Base-by-base conservation (phyloP, 2,329 filamentous ascomycete genomes). In the Elsinoe perseae region DNA sequence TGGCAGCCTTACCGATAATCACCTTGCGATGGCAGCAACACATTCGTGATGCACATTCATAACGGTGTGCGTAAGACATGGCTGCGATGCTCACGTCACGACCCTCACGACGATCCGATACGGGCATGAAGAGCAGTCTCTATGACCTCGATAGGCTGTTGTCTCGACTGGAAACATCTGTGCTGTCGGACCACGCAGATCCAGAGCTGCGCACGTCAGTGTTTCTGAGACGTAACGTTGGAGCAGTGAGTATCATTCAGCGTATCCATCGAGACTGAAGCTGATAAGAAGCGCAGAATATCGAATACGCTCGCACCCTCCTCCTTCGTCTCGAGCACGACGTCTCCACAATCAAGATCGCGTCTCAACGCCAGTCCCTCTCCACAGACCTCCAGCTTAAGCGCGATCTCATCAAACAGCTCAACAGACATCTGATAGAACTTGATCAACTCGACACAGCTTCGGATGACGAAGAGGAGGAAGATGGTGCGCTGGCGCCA, bases 261-360 rank as follows among this genome's bases (percentile, higher is more conserved):
- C 52, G 10, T 28, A n/a, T 27, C 1, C n/a, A 2, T 16, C n/a
- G 28, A 2, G 4, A 2, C 21, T 7, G 7, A 21, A 14, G 10
- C 52, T 42, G 52, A 54, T 14, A 2, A 2, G 6, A 7, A 40
- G 18, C n/a, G 14, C 60, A 87, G 81, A 91, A 89, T 64, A 75
- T 92, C 59, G 80, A 86, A 62, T 82, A 87, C 67, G 87, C 87
- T 18, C 81, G 83, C 38, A 78, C 77, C 0, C 77, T 87, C 27
- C 80, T 91, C 56, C 79, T 85, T 18, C 83, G 79, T 58, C 78
- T 89, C 40, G 87, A 90, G 67, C 85, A 88, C 63, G 81, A 86
- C 62, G 78, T 82, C 4, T 70, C 80, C 12, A 73, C 70, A n/a
- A 72, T 83, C 60, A 84, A 84, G 66, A 72, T 79, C 28, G 78